Evolutionary conservation across 495 filamentous ascomycete genomes (phyloP).

Genomic region (Cudoniella acicularis): DNA sequence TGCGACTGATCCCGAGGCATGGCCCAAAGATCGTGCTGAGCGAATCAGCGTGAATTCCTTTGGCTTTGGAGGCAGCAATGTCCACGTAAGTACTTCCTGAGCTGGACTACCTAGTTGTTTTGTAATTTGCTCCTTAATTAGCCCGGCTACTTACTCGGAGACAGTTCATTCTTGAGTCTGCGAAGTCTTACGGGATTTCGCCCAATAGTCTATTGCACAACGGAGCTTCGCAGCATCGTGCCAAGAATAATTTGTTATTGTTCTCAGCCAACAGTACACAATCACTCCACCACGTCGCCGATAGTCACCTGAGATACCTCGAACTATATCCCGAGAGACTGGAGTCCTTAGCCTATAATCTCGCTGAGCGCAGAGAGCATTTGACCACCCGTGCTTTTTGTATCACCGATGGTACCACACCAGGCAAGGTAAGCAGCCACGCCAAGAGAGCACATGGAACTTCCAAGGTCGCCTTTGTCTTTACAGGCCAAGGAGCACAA

Average conservation of each 20-base stretch:
- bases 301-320: constrained; percentile 16
- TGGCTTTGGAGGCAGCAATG: constrained; percentile 55
- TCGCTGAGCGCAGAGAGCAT: constrained; percentile 27
- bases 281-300: constrained; percentile 10
- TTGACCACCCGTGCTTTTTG: constrained; percentile 23
- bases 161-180: too few relatives aligned
- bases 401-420: constrained; percentile 46
- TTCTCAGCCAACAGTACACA: constrained; percentile 18
- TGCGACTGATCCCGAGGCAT: not conserved
- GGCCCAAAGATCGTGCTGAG: not conserved
- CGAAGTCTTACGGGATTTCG: too few relatives aligned
- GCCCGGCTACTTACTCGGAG: too few relatives aligned
- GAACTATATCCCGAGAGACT: constrained; percentile 12
- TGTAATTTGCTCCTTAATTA: too few relatives aligned
- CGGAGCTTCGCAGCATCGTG: too few relatives aligned
- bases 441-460: not conserved
- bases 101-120: too few relatives aligned
- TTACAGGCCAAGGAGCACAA: constrained; percentile 30
- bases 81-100: constrained; percentile 47
- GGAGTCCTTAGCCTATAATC: constrained; percentile 27
- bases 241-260: constrained; percentile 3
- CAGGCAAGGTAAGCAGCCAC: not conserved
- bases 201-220: too few relatives aligned
- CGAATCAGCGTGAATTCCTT: constrained; percentile 31
- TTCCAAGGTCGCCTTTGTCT: constrained; percentile 17